Percentiles rank a stretch among this genome's conserved stretches.
Evolutionary conservation across 2,329 filamentous ascomycete species (phyloP).

Genomic region (Raffaelea albimanens): DNA sequence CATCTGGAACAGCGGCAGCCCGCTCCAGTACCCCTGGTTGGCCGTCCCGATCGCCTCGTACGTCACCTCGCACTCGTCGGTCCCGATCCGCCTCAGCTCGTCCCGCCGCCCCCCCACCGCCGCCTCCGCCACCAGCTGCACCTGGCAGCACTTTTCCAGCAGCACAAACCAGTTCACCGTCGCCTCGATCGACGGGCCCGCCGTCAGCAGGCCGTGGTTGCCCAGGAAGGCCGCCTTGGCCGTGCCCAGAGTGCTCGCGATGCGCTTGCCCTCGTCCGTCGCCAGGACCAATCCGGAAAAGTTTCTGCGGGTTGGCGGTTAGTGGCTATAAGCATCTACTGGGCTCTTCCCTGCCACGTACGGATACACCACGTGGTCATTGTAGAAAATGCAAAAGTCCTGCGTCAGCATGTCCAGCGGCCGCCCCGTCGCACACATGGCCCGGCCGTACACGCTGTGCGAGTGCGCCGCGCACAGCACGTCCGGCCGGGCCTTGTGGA

Average conservation of each 20-base stretch:
- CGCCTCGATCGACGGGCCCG: conserved; percentile 38
- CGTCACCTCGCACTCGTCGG: conserved; percentile 14
- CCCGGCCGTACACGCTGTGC: conserved; percentile 42
- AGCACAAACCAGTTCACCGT: conserved; percentile 45
- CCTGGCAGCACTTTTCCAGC: conserved; percentile 38
- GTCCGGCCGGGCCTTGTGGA: conserved; percentile 46
- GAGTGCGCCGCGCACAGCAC: conserved; percentile 44
- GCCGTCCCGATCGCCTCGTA: conserved; percentile 15
- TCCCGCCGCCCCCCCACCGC: conserved; percentile 50
- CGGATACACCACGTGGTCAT: conserved; percentile 31
- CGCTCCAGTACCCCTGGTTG: conserved; percentile 14
- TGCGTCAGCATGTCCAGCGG: conserved; percentile 57
- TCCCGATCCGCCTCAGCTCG: conserved; percentile 14
- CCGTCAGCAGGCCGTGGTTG: conserved; percentile 46
- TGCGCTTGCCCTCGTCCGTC: conserved; percentile 38
- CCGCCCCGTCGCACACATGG: conserved; percentile 53
- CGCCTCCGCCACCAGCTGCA: conserved; percentile 45
- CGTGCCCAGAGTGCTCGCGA: conserved; percentile 35
- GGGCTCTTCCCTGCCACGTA: too few relatives aligned
- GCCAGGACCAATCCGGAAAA: conserved; percentile 45
- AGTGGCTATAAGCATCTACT: too few relatives aligned
- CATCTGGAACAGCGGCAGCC: conserved; percentile 19
- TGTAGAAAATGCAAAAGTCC: conserved; percentile 52
- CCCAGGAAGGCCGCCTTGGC: conserved; percentile 43
- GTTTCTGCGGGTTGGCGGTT: conserved; percentile 13